A percentile compares a stretch with the other conserved stretches of the same genome.
Conservation (phyloP, 1,284 basidiomycete genomes). For the Trametes pubescens region DNA sequence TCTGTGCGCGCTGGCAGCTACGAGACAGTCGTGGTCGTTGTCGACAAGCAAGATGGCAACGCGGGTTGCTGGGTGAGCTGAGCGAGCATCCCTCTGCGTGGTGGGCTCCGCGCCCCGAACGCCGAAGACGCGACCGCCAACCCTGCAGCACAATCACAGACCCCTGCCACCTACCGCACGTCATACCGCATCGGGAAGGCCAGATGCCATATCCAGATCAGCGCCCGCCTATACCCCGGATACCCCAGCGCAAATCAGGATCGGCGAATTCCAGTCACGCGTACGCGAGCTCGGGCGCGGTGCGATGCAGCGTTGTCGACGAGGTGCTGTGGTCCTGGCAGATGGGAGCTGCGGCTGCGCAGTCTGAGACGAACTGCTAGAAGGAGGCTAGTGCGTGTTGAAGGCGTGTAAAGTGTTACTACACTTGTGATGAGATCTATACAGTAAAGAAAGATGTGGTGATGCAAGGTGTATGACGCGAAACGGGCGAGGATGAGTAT, state of each 20-base stretch:
- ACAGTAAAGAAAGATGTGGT: slow-evolving; percentile 11
- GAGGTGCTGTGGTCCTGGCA: neutral
- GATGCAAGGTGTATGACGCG: slow-evolving; percentile 9
- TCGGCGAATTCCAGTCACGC: neutral
- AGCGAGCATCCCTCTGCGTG: neutral
- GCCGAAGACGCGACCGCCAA: neutral
- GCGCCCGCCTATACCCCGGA: neutral
- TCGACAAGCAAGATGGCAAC: slow-evolving; percentile 3
- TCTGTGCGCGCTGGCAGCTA: neutral
- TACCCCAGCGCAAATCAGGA: neutral
- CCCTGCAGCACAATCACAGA: slow-evolving; percentile 10
- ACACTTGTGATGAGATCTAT: slow-evolving; percentile 16
- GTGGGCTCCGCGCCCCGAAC: neutral
- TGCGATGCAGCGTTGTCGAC: neutral
- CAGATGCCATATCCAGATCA: neutral
- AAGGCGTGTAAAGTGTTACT: slow-evolving; percentile 12
- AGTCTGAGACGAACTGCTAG: neutral
- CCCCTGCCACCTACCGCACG: slow-evolving; percentile 7
- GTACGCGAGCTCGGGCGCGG: neutral
- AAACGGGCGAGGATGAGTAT: neutral
- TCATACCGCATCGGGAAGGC: slow-evolving; percentile 3
- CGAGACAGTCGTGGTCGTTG: slow-evolving; percentile 1
- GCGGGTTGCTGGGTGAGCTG: neutral
- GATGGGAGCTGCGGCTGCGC: neutral
- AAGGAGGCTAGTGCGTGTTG: neutral